Evolutionary conservation across 1,284 basidiomycete genomes (phyloP), one percentile per base, ranked within the genome.

Genomic region (Naganishia liquefaciens): DNA sequence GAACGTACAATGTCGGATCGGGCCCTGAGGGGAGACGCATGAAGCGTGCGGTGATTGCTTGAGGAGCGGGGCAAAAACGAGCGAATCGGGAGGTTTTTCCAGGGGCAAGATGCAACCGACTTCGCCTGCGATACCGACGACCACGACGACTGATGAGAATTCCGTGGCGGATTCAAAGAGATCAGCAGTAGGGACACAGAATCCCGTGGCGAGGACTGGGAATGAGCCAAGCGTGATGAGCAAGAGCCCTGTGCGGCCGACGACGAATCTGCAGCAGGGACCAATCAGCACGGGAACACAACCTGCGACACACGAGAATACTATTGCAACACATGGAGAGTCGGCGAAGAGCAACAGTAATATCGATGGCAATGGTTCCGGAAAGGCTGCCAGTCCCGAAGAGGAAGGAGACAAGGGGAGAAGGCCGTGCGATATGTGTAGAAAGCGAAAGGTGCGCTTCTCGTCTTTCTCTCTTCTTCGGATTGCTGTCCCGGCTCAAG

Each of bases 371-470:
- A 37, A 37, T 13, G 33, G 33, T 37, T 13, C 33, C 13, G 33
- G 33, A 37, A 37, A 37, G 33, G 33, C 33, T 13, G 33, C 33
- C 33, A 37, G 33, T 37, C 33, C 33, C 27, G 55, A 58, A 13
- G 55, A 58, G 3, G 42, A 17, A 30, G 61, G 39, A 21, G 50
- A 52, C 9, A 42, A 49, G 47, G 46, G 52, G 0, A 43, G 37
- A 17, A 15, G 63, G 37, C 63, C 65, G 5, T 67, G 66, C 53
- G 66, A 67, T 51, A 57, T 67, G 21, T 67, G 66, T 47, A 33
- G 66, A 33, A 67, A 64, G 23, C 27, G 66, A 37, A 67, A 67
- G 66, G 62, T 67, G 23, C 54, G 58, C 21, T 3, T 17, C 37
- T 28, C 5, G 10, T 21, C 46, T 33, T 23, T 5, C 2, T 47